Evolutionary conservation across 108 stramenopile species (phyloP), one percentile per base, ranked within the genome.

Genomic region (Cafeteria roenbergensis): DNA sequence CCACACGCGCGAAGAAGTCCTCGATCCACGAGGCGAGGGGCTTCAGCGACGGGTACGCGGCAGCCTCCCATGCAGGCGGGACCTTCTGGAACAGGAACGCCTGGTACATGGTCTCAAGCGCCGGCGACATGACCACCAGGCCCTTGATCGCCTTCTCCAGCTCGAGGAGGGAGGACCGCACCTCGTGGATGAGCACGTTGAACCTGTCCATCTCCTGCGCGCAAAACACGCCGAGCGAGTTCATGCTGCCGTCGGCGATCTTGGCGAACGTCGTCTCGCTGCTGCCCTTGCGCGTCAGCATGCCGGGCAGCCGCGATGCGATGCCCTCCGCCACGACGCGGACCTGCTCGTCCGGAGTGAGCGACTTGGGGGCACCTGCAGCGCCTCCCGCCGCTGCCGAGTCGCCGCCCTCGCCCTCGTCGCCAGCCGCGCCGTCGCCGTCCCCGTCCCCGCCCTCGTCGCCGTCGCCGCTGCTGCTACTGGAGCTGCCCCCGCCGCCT

Each of bases 11-110:
- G 28, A 80, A 32, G 51, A 78, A 38, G 57, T 84, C 83, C 57
- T 77, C 77, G 51, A 80, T 72, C 83, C 83, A 84, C 21, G 74
- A 73, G 1, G 76, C 75, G 26, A 84, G 62, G 12, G 74, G 78
- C 72, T 81, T 81, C 6, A 81, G 69, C 34, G 78, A 81, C 6
- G 80, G 80, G 51, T 81, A 81, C 34, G 75, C 78, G 0, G 75
- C 80, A 1, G 72, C 67, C 30, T 78, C 77, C 80, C 80, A 81
- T 20, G 31, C 24, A 1, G 68, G 53, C 8, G 80, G 80, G 1
- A 81, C 80, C 27, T 62, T 53, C 54, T 79, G 80, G 32, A 78
- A 77, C 51, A 76, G 25, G 38, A 81, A 75, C n/a, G 61, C 36
- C 27, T 77, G 69, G 66, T 73, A 78, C 80, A 81, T 81, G 30